Conservation (phyloP, 1,284 basidiomycete species). For the Cutaneotrichosporon sp. region DNA sequence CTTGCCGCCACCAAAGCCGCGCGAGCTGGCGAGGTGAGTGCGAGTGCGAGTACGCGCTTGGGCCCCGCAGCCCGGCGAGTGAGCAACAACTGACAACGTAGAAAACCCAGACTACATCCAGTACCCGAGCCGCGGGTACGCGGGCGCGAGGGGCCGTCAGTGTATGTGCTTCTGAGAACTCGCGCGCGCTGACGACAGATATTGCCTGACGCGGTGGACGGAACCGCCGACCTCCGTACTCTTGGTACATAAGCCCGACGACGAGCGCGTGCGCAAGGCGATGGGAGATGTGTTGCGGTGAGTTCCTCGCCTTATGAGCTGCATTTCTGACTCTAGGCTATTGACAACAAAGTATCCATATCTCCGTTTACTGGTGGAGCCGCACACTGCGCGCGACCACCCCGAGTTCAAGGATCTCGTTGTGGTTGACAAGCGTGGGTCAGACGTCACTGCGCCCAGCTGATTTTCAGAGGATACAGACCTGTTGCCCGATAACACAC, state of each 20-base stretch:
- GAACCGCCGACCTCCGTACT: conserved; percentile 46
- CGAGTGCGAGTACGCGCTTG: too few relatives aligned
- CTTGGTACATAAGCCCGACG: conserved; percentile 52
- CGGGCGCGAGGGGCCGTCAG: background rate
- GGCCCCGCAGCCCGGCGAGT: background rate
- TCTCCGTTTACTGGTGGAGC: conserved; percentile 37
- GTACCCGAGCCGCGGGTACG: background rate
- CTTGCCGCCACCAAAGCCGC: conserved; percentile 18
- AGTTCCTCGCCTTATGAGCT: conserved; percentile 41
- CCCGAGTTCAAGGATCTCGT: conserved; percentile 33
- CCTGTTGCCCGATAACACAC: conserved; percentile 50
- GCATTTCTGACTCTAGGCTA: conserved; percentile 26
- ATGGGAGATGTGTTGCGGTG: conserved; percentile 47
- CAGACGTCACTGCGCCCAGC: too few relatives aligned
- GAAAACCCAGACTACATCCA: conserved; percentile 11
- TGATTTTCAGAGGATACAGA: conserved; percentile 18
- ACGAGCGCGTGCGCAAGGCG: conserved; percentile 46
- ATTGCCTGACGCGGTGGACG: conserved; percentile 35
- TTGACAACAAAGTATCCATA: conserved; percentile 26
- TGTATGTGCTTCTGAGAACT: too few relatives aligned
- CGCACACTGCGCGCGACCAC: conserved; percentile 38
- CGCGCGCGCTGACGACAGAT: conserved; percentile 13
- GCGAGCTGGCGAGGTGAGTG: conserved; percentile 21
- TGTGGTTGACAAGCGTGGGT: conserved; percentile 23
- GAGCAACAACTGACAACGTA: conserved; percentile 7